Evolutionary conservation across 2,329 filamentous ascomycete genomes (phyloP).

Genomic region (Alternaria tenuissima): DNA sequence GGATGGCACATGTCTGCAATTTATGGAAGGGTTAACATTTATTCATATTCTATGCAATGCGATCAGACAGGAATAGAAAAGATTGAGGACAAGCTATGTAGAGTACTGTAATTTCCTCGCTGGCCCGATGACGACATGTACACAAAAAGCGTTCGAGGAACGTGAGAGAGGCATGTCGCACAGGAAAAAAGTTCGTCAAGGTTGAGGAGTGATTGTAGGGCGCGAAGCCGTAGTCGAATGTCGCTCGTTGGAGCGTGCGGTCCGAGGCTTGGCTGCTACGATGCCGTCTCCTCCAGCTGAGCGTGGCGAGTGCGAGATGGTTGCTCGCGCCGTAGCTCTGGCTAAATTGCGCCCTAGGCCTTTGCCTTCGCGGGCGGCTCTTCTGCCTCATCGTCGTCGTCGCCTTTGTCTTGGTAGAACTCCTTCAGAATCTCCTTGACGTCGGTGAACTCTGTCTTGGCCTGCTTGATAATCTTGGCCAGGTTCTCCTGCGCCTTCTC

Average conservation of each 20-base stretch:
- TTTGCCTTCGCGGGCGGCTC: conserved; percentile 6
- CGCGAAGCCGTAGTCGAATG: conserved; percentile 8
- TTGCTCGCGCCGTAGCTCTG: conserved; percentile 15
- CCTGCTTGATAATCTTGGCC: conserved; percentile 71
- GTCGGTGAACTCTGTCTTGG: conserved; percentile 79
- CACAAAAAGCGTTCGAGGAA: conserved; percentile 14
- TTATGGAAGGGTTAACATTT: conserved; percentile 1
- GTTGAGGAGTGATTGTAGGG: conserved; percentile 9
- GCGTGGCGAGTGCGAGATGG: conserved; percentile 19
- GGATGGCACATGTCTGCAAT: conserved; percentile 4
- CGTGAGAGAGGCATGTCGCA: conserved; percentile 6
- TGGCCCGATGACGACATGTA: conserved; percentile 21
- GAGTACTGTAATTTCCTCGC: conserved; percentile 7
- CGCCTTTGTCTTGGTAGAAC: conserved; percentile 69
- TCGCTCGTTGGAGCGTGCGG: conserved; percentile 7
- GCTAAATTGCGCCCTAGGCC: conserved; percentile 1
- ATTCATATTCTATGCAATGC: conserved; percentile 6
- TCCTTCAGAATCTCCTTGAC: conserved; percentile 73
- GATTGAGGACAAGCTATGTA: conserved; percentile 18
- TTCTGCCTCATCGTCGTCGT: conserved; percentile 50
- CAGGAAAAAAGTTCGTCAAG: conserved; percentile 14
- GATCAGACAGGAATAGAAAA: conserved; percentile 3
- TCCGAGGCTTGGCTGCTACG: conserved; percentile 3
- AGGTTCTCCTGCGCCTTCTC: conserved; percentile 73
- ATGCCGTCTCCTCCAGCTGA: conserved; percentile 2